Percentiles rank a stretch among this genome's conserved stretches.
These are phyloP conservation scores for Cercospora zeae-maydis DNA, from an alignment of 2,329 filamentous ascomycete genomes.

Conservation along the genomic window DNA sequence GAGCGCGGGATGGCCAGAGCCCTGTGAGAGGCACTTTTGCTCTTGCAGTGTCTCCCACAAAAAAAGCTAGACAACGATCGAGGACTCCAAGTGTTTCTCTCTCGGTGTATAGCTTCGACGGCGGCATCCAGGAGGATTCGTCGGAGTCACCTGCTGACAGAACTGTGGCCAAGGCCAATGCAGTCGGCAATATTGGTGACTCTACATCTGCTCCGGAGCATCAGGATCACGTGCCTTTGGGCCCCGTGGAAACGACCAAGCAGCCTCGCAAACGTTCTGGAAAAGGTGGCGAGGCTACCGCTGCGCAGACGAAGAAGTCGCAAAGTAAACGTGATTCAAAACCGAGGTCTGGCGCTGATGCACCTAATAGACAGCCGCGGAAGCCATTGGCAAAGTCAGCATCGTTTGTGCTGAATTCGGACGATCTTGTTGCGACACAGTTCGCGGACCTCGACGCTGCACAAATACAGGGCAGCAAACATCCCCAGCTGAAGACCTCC, in stretches of 20 bases:
- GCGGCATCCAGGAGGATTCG: background rate
- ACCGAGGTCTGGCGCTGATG: background rate
- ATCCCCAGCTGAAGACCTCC: background rate
- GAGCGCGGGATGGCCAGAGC: background rate
- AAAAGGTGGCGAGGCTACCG: background rate
- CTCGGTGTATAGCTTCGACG: slow-evolving; percentile 18
- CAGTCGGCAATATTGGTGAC: background rate
- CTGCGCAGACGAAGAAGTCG: background rate
- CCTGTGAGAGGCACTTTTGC: background rate
- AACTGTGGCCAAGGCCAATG: background rate
- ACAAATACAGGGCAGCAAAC: slow-evolving; percentile 2
- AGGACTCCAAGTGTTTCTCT: slow-evolving; percentile 20
- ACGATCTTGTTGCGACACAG: slow-evolving; percentile 24
- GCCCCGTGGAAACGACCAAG: background rate
- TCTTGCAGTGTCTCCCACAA: background rate
- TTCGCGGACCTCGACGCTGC: slow-evolving; percentile 12
- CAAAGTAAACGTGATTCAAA: background rate
- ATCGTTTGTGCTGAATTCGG: slow-evolving; percentile 31
- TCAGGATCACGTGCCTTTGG: background rate
- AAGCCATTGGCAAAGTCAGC: slow-evolving; percentile 28
- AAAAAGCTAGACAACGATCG: background rate
- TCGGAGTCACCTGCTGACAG: background rate
- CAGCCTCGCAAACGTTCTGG: background rate
- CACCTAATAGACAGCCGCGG: slow-evolving; percentile 20
- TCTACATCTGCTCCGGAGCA: background rate